Evolutionary conservation across 2,329 filamentous ascomycete species (phyloP), one percentile per base, ranked within the genome.

Genomic region (Pseudogymnoascus sp.): DNA sequence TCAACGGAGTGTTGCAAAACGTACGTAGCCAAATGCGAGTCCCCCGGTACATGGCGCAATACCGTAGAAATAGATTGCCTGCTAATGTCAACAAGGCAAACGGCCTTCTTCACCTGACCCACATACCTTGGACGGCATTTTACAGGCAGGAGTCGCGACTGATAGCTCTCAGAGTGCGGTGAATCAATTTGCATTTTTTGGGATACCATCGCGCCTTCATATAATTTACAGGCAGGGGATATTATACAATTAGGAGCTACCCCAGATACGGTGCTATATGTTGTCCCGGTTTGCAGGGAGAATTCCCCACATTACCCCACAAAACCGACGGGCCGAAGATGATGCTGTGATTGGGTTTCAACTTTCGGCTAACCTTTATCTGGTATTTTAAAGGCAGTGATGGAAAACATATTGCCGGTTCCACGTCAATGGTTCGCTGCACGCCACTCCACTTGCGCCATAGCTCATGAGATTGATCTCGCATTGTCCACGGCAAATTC

Each of bases 61-160:
- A 61, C 70, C 70, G 57, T 72, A 72, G 7, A 72, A 63, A 64
- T 71, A 72, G n/a, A 68, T 63, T 62, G 66, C 68, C 68, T 66
- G 36, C 36, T 37, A 37, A 37, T 37, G 36, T 37, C 13, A 37
- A 37, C 11, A 37, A 37, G 11, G 11, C 13, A 37, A 14, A 14
- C 36, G 13, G 13, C 36, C 36, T 37, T 37, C 36, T 37, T n/a
- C 36, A 14, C 36, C 36, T 37, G 5, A 37, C 36, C 36, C 36
- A 37, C 13, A 37, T 37, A 37, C 36, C 36, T 37, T 37, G 13
- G 36, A 37, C 11, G 14, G 36, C 36, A n/a, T 37, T 37, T 37
- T 37, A 37, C 13, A 14, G 13, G 36, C 13, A 37, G 36, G 36
- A 37, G 13, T 37, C 13, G 36, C 14, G 13, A 37, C 36, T 37